Percentiles rank a stretch among this genome's conserved stretches.
phyloP scores from a whole-genome alignment of 192 early-diverging fungal genomes.

The Allomyces arbusculus region DNA sequence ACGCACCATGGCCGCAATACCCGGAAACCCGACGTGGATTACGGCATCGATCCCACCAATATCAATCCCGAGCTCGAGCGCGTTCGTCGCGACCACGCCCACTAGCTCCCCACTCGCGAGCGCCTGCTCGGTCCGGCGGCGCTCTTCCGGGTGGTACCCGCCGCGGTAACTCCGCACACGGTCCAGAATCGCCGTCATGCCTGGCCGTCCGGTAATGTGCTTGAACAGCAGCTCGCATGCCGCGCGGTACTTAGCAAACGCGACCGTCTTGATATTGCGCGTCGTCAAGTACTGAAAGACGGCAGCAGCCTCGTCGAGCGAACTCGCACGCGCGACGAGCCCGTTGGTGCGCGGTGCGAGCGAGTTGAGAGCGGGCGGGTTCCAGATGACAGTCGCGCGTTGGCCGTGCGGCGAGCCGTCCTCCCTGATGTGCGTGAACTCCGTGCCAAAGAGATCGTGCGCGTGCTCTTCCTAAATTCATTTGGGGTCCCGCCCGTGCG shows the following conservation, averaged over 20 bases:
- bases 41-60: constrained; percentile 48
- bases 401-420: constrained; percentile 17
- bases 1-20: constrained; percentile 12
- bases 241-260: constrained; percentile 30
- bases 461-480: too few species aligned
- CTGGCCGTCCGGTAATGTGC: constrained; percentile 6
- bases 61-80: constrained; percentile 66
- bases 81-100: constrained; percentile 51
- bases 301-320: constrained; percentile 6
- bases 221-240: constrained; percentile 22
- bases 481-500: too few species aligned
- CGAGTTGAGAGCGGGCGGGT: constrained; percentile 11
- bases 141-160: constrained; percentile 46
- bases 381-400: constrained; percentile 20
- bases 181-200: too few species aligned
- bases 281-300: constrained; percentile 17
- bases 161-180: constrained; percentile 49
- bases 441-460: too few species aligned
- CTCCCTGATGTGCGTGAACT: background rate
- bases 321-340: too few species aligned
- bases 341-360: too few species aligned
- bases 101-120: constrained; percentile 44
- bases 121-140: constrained; percentile 43
- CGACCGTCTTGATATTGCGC: constrained; percentile 18
- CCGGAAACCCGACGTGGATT: constrained; percentile 52